A percentile compares a stretch with the other conserved stretches of the same genome.
phyloP scores from a whole-genome alignment of 306 rosid species.

The Cercis canadensis region DNA sequence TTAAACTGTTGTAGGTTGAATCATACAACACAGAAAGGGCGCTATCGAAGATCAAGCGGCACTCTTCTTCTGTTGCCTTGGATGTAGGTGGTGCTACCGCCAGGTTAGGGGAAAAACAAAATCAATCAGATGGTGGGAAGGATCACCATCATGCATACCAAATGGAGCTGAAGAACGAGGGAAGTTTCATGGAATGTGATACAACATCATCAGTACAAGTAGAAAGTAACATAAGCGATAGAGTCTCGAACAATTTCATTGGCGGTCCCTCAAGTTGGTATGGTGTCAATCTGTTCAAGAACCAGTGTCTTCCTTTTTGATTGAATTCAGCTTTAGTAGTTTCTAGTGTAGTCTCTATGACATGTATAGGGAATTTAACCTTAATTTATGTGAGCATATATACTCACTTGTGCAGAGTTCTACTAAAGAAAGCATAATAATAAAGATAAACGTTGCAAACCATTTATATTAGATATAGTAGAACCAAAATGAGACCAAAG shows the following conservation, averaged over 20 bases:
- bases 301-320: conserved; percentile 34
- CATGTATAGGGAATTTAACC: not conserved
- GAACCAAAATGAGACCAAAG: not conserved
- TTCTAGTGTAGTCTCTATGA: conserved; percentile 7
- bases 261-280: conserved; percentile 95
- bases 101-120: conserved; percentile 38
- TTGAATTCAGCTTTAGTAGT: conserved; percentile 17
- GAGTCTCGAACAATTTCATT: conserved; percentile 51
- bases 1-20: conserved; percentile 62
- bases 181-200: conserved; percentile 42
- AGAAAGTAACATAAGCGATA: conserved; percentile 48
- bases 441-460: not conserved
- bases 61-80: conserved; percentile 51
- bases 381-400: not conserved
- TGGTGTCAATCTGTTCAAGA: conserved; percentile 29
- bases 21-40: conserved; percentile 66
- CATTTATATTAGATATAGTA: not conserved
- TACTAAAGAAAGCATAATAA: not conserved
- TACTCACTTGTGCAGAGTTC: not conserved
- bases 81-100: conserved; percentile 53
- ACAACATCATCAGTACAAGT: conserved; percentile 45
- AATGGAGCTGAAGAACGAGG: conserved; percentile 50
- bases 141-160: conserved; percentile 37
- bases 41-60: conserved; percentile 74
- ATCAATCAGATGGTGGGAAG: conserved; percentile 44